Percentiles rank a stretch among this genome's conserved stretches.
phyloP scores from a whole-genome alignment of 306 rosid species.

The Sindora glabra region DNA sequence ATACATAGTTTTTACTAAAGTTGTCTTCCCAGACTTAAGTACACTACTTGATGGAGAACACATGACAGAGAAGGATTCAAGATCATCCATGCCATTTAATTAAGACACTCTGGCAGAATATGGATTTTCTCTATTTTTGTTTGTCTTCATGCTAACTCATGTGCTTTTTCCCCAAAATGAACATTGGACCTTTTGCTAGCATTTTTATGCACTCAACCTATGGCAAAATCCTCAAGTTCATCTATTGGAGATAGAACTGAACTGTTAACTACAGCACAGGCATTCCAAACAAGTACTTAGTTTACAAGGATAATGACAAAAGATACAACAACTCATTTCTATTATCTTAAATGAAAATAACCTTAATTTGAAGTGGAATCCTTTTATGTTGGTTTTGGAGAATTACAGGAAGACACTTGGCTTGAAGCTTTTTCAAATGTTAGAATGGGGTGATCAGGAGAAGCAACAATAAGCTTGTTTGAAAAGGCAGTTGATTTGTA shows the following conservation, averaged over 20 bases:
- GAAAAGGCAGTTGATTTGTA: no score
- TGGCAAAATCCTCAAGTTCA: conserved; percentile 78
- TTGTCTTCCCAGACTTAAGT: conserved; percentile 64
- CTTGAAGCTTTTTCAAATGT: conserved; percentile 51
- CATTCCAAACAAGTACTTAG: conserved; percentile 33
- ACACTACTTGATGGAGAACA: conserved; percentile 67
- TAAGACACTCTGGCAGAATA: conserved; percentile 20
- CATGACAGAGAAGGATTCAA: conserved; percentile 57
- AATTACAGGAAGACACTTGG: conserved; percentile 30
- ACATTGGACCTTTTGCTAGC: no score
- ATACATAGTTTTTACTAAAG: conserved; percentile 44
- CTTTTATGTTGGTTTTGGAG: conserved; percentile 41
- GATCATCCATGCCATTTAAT: conserved; percentile 38
- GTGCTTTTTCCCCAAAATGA: conserved; percentile 21
- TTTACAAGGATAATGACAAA: conserved; percentile 7
- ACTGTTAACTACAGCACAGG: no score
- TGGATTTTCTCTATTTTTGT: conserved; percentile 23
- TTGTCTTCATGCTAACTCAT: conserved; percentile 26
- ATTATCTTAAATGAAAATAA: conserved; percentile 25
- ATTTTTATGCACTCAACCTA: no score
- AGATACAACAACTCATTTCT: background rate
- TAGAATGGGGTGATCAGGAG: conserved; percentile 56
- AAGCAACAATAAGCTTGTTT: conserved; percentile 17
- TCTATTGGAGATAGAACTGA: conserved; percentile 54
- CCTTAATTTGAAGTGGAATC: conserved; percentile 36